A percentile compares a stretch with the other conserved stretches of the same genome.
These are phyloP conservation scores for Yamadazyma membranifaciens DNA, from an alignment of 1,139 yeast genomes.

Conservation along the genomic window DNA sequence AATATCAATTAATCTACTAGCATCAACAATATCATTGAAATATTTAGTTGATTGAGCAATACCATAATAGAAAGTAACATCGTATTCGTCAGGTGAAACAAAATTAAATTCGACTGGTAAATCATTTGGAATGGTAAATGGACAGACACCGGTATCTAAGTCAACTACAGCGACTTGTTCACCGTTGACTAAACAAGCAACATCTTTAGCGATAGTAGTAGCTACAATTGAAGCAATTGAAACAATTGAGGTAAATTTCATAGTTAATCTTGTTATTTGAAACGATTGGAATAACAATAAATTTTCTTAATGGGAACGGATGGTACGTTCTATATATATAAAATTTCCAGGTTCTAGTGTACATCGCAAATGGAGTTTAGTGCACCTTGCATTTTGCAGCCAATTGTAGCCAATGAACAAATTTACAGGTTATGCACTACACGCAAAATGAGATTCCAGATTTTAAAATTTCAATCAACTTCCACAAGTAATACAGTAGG, in stretches of 20 bases:
- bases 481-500: no score
- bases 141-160: conserved; percentile 42
- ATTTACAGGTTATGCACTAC: conserved; percentile 2
- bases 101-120: conserved; percentile 29
- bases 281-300: not conserved
- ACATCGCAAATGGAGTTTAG: no score
- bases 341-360: no score
- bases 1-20: conserved; percentile 33
- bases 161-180: conserved; percentile 34
- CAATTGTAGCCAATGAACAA: no score
- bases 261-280: not conserved
- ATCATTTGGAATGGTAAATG: conserved; percentile 32
- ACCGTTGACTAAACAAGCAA: conserved; percentile 40
- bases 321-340: no score
- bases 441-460: not conserved
- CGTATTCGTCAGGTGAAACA: conserved; percentile 31
- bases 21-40: conserved; percentile 36
- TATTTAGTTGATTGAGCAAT: conserved; percentile 21
- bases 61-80: conserved; percentile 38
- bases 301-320: no score
- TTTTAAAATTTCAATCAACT: no score
- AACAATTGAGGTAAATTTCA: conserved; percentile 16
- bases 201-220: conserved; percentile 27
- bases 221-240: conserved; percentile 22
- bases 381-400: no score